A percentile compares a stretch with the other conserved stretches of the same genome.
Conservation (phyloP, 108 stramenopile species). For the Nitzschia sp. region DNA sequence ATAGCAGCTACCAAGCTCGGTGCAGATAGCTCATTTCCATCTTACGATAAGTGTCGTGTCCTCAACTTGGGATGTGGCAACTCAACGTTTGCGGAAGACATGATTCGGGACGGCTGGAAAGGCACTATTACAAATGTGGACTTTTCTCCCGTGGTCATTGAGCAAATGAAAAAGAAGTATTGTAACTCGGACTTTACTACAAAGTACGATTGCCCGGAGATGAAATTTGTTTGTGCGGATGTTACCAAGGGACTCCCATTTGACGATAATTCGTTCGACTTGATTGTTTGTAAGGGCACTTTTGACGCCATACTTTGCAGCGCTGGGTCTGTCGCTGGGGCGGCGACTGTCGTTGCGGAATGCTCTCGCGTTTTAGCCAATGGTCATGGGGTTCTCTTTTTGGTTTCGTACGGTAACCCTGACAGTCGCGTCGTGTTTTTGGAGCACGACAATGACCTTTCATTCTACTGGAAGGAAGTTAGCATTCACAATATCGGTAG, state of each 20-base stretch:
- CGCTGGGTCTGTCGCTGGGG: conserved; percentile 46
- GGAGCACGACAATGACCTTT: conserved; percentile 56
- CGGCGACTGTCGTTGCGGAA: conserved; percentile 51
- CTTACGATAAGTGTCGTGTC: conserved; percentile 47
- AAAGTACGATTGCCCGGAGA: conserved; percentile 21
- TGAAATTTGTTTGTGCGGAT: conserved; percentile 73
- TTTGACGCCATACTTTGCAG: conserved; percentile 77
- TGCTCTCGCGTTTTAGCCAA: conserved; percentile 59
- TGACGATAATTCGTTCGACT: conserved; percentile 70
- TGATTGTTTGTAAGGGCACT: conserved; percentile 83
- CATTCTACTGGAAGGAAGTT: conserved; percentile 49
- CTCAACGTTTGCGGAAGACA: conserved; percentile 60
- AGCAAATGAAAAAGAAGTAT: conserved; percentile 68
- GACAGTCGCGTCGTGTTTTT: conserved; percentile 76
- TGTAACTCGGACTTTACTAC: conserved; percentile 21
- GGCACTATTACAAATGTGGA: conserved; percentile 69
- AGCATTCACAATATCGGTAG: conserved; percentile 29
- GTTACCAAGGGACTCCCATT: conserved; percentile 66
- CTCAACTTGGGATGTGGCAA: conserved; percentile 74
- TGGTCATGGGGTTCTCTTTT: conserved; percentile 68
- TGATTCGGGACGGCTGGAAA: conserved; percentile 67
- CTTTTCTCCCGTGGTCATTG: conserved; percentile 71
- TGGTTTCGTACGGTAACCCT: conserved; percentile 69
- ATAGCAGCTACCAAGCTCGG: conserved; percentile 14
- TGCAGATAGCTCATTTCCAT: conserved; percentile 40